phyloP scores from a whole-genome alignment of 176 grass and related monocot genomes.

The Carex scoparia region DNA sequence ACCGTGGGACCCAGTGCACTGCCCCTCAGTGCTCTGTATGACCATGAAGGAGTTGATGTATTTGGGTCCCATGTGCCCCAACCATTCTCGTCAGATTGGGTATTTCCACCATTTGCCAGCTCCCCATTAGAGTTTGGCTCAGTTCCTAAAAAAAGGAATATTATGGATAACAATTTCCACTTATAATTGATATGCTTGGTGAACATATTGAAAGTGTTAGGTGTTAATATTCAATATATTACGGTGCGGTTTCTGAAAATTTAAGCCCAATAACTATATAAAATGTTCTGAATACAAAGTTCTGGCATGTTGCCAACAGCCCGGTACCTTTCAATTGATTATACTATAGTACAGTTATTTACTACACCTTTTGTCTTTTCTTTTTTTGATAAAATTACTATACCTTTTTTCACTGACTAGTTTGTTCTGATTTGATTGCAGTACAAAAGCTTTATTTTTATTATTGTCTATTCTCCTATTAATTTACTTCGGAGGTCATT shows the following conservation, averaged over 20 bases:
- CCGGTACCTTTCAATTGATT: background rate
- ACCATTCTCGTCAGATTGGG: constrained; percentile 45
- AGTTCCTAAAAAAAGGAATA: constrained; percentile 24
- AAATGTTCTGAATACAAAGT: background rate
- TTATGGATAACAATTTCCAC: background rate
- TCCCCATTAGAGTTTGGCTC: constrained; percentile 31
- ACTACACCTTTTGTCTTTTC: background rate
- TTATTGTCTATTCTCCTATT: background rate
- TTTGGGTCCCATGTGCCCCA: constrained; percentile 54
- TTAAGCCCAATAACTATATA: background rate
- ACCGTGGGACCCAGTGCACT: constrained; percentile 74
- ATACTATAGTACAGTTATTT: background rate
- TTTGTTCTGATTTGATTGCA: background rate
- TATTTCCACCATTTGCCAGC: constrained; percentile 26
- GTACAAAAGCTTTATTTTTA: background rate
- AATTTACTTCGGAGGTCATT: background rate
- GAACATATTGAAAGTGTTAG: background rate
- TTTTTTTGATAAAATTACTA: background rate
- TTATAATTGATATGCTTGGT: background rate
- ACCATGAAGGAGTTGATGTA: constrained; percentile 54
- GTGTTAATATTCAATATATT: background rate
- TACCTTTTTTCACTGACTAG: background rate
- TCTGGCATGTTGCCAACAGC: background rate
- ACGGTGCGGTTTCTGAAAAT: background rate
- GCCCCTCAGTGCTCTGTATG: constrained; percentile 62